Base-by-base conservation (phyloP, 306 rosid species). In the Gillenia trifoliata region DNA sequence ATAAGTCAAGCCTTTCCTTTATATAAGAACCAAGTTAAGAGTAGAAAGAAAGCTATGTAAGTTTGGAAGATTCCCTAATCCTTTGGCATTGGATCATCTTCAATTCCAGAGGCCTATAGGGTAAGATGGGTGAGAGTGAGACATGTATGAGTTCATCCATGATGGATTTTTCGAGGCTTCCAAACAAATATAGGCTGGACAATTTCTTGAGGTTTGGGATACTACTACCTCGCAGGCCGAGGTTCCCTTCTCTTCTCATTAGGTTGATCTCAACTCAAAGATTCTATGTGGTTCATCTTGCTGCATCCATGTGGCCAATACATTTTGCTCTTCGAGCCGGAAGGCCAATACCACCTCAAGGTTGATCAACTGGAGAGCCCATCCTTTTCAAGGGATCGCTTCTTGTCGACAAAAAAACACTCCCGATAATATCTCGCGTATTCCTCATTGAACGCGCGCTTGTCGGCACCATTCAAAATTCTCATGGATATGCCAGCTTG, bases 301-400 rank as follows among this genome's bases (percentile, higher is more conserved):
- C 3, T 20, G 41, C n/a, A 75, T 22, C 49, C 52, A 12, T 49
- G 41, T 43, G 30, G 30, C 55, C 19, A 80, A 15, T 4, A 16
- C 25, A 62, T 40, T 40, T 75, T 75, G 84, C 33, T 63, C 68
- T 38, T 9, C 5, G 28, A 75, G 61, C 38, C 55, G 61, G 61
- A 80, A 71, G 54, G 50, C 17, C 41, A 79, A 17, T 20, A 41
- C 40, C 64, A 79, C 25, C 20, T 79, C 68, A 47, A 80, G 83
- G 41, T 43, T 70, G 52, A 0, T 55, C 62, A 75, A 59, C 80
- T 25, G 54, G 23, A 50, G 3, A 75, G 54, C 5, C 23, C 9
- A 3, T 70, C 29, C 34, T 50, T n/a, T n/a, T 49, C 9, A 74
- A 17, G 12, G 17, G 59, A 41, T 16, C 28, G 4, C 28, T 47